Conservation (phyloP, 305 asterid genomes). For the Caryopteris hybrid region DNA sequence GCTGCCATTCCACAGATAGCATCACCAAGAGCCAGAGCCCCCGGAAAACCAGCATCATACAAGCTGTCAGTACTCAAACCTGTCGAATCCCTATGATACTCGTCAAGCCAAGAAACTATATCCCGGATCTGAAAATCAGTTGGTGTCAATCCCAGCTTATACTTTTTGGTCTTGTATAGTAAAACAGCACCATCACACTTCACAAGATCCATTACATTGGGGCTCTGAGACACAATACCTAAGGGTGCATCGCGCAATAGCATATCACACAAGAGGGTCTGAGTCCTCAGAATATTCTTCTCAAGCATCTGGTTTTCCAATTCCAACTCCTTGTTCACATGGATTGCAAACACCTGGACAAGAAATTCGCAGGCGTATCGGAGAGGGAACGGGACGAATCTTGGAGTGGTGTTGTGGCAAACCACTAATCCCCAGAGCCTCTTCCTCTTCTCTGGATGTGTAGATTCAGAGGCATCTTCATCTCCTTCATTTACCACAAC, state of each 20-base stretch:
- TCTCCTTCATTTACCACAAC: constrained; percentile 73
- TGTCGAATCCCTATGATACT: constrained; percentile 77
- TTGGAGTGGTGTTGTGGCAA: constrained; percentile 80
- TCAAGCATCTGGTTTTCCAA: constrained; percentile 73
- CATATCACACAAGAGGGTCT: constrained; percentile 90
- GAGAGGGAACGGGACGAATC: constrained; percentile 94
- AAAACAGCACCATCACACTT: constrained; percentile 89
- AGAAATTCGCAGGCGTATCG: constrained; percentile 98
- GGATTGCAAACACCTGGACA: constrained; percentile 83
- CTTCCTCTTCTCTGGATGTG: constrained; percentile 56
- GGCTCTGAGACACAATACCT: constrained; percentile 85
- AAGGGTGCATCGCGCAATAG: constrained; percentile 80
- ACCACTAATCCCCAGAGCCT: constrained; percentile 91
- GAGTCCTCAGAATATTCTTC: constrained; percentile 86
- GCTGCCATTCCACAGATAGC: constrained; percentile 94
- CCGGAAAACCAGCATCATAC: constrained; percentile 82
- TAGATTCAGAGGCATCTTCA: constrained; percentile 55
- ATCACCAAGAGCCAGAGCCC: constrained; percentile 78
- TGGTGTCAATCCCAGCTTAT: constrained; percentile 62
- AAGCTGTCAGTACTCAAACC: constrained; percentile 92
- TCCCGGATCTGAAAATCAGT: constrained; percentile 63
- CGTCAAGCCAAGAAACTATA: constrained; percentile 79
- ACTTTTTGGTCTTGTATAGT: constrained; percentile 48
- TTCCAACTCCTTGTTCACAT: constrained; percentile 85
- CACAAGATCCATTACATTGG: constrained; percentile 89